Evolutionary conservation across 1,284 basidiomycete species (phyloP), one percentile per base, ranked within the genome.

Genomic region (Exsudoporus floridanus): DNA sequence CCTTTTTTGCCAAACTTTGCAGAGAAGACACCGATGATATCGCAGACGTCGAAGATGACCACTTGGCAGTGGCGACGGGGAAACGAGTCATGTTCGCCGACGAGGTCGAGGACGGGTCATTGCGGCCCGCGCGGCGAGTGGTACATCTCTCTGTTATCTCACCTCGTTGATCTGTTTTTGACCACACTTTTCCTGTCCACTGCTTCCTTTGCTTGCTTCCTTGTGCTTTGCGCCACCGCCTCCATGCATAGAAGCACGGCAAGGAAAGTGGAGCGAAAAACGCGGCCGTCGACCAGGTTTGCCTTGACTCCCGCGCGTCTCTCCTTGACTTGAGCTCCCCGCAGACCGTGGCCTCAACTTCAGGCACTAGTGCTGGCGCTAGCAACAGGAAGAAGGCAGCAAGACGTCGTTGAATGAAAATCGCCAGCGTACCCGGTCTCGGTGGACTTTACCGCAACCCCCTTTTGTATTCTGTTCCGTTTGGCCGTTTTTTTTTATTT

Each of bases 21-120:
- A 54, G 55, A 55, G 61, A 62, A 66, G 67, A 62, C 50, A 55
- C 58, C 54, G 70, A 67, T 21, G 69, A 67, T 37, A 63, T 60
- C 61, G 57, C 52, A 49, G 40, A 52, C 45, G 61, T 59, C 56
- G 67, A 64, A 28, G 56, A 67, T 23, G 54, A 58, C 36, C 45
- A 33, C 7, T 39, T 39, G 28, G 46, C 53, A 44, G 58, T 53
- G 52, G 55, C 54, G 27, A 60, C 55, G 50, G 58, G 59, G 41
- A 70, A 70, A 53, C 56, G 66, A 3, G 55, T 56, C 45, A 42
- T 54, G 56, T 60, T 67, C 49, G 30, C 58, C 49, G 65, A 67
- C 39, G 50, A 67, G n/a, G 48, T 50, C 48, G 60, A 64, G 43
- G 55, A 52, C 23, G 60, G 54, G 38, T 41, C 61, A 12, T 53